Evolutionary conservation across 1,284 basidiomycete genomes (phyloP).

Genomic region (Ustilago trichophora): DNA sequence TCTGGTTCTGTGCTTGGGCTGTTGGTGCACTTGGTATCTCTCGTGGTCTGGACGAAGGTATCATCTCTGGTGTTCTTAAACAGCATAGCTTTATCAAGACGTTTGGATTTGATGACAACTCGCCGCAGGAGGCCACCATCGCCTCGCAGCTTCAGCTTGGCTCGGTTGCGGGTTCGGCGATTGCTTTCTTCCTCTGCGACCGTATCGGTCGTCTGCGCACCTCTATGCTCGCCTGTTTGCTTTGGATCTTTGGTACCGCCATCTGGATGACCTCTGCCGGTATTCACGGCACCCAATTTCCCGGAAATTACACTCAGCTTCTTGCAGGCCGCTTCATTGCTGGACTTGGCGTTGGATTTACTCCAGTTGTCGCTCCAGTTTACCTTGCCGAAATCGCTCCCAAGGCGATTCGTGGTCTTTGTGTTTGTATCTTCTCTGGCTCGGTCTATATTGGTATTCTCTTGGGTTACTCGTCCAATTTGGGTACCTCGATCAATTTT

Average conservation of each 20-base stretch:
- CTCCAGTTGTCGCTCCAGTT: constrained; percentile 44
- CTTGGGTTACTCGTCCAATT: constrained; percentile 38
- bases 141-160: constrained; percentile 50
- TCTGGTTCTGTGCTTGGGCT: constrained; percentile 42
- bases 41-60: constrained; percentile 54
- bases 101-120: constrained; percentile 44
- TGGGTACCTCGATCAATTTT: constrained; percentile 18
- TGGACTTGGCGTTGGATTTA: constrained; percentile 50
- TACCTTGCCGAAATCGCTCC: constrained; percentile 52
- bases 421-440: constrained; percentile 42
- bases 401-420: constrained; percentile 43
- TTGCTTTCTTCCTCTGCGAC: constrained; percentile 55
- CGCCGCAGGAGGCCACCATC: constrained; percentile 42
- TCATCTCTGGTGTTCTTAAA: constrained; percentile 42
- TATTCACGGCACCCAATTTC: constrained; percentile 19
- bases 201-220: constrained; percentile 45
- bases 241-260: constrained; percentile 52
- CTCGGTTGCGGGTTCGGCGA: constrained; percentile 45
- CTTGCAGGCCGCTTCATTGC: constrained; percentile 52
- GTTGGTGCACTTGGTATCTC: constrained; percentile 44
- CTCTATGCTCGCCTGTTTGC: constrained; percentile 44
- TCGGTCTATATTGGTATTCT: constrained; percentile 48
- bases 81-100: constrained; percentile 41
- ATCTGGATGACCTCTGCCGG: constrained; percentile 55
- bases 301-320: constrained; percentile 43